These are phyloP conservation scores for Massariosphaeria phaeospora DNA, from an alignment of 495 filamentous ascomycete species.

Conservation along the genomic window DNA sequence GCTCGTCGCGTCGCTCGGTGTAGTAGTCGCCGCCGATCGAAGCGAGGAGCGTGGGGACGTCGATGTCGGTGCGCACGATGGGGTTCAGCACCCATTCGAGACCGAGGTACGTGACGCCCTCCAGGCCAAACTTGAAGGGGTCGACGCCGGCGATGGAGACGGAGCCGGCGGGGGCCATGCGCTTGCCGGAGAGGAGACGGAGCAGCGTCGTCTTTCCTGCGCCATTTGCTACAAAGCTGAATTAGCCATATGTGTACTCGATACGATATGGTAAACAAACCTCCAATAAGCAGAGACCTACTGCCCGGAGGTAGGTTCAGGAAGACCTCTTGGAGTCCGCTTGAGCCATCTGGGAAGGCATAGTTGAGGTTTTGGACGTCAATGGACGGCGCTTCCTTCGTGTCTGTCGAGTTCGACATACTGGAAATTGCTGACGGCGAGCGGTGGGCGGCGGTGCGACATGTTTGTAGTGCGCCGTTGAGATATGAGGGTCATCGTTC, in stretches of 20 bases:
- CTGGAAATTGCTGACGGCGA: not conserved
- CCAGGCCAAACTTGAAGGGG: slow-evolving; percentile 80
- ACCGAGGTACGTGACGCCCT: slow-evolving; percentile 94
- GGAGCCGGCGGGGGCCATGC: slow-evolving; percentile 69
- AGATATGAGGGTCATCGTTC: too few relatives aligned
- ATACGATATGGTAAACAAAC: slow-evolving; percentile 41
- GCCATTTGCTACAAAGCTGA: slow-evolving; percentile 65
- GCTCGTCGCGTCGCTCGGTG: slow-evolving; percentile 73
- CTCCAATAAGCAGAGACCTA: slow-evolving; percentile 89
- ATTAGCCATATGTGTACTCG: not conserved
- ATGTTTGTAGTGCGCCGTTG: too few relatives aligned
- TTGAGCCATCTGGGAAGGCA: slow-evolving; percentile 75
- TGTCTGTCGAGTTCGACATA: slow-evolving; percentile 16
- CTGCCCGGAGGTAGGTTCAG: slow-evolving; percentile 75
- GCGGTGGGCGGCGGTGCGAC: not conserved
- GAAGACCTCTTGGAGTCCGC: slow-evolving; percentile 63
- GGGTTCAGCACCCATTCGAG: slow-evolving; percentile 98
- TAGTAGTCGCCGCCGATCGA: slow-evolving; percentile 84
- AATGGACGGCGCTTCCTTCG: slow-evolving; percentile 51
- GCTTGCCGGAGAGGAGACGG: slow-evolving; percentile 84
- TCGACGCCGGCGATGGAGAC: slow-evolving; percentile 76
- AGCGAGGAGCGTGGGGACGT: slow-evolving; percentile 73
- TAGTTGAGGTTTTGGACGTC: slow-evolving; percentile 73
- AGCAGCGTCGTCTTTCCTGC: slow-evolving; percentile 97
- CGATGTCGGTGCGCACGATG: slow-evolving; percentile 92